These are phyloP conservation scores for Hordeum pubiflorum DNA, from an alignment of 202 grass and related monocot species.

Conservation along the genomic window DNA sequence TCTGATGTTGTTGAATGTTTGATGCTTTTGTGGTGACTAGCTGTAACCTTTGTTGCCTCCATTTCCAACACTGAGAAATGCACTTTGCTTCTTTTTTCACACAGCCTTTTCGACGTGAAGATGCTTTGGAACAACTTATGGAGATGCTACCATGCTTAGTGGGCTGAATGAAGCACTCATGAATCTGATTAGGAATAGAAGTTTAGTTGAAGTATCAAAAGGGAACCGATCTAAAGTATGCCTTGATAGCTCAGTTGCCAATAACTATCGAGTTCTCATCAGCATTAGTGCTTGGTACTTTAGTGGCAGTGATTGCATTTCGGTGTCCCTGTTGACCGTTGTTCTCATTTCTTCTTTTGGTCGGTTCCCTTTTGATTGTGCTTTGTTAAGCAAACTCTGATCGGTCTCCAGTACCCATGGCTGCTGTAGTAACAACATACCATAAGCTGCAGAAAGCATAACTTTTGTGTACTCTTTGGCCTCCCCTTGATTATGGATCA, in stretches of 20 bases:
- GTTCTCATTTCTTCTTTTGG: background rate
- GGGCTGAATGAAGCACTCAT: background rate
- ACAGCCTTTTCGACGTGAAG: constrained; percentile 10
- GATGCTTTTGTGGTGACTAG: background rate
- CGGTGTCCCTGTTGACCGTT: background rate
- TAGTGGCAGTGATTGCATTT: constrained; percentile 6
- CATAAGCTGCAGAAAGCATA: background rate
- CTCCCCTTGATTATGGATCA: background rate
- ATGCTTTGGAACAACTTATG: constrained; percentile 42
- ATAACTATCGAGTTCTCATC: background rate
- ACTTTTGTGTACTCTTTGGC: background rate
- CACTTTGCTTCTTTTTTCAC: background rate
- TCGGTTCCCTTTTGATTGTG: background rate
- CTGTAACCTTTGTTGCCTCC: constrained; percentile 1
- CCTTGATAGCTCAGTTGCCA: background rate
- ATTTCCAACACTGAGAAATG: background rate
- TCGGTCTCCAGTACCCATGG: background rate
- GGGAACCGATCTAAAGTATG: background rate
- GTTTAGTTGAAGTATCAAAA: background rate
- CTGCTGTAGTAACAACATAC: background rate
- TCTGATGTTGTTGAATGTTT: background rate
- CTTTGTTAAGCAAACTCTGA: background rate
- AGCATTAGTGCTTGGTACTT: background rate
- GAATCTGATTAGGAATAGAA: background rate
- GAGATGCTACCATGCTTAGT: constrained; percentile 16